Base-by-base conservation (phyloP, 1,284 basidiomycete species). In the Ganoderma resinaceum region DNA sequence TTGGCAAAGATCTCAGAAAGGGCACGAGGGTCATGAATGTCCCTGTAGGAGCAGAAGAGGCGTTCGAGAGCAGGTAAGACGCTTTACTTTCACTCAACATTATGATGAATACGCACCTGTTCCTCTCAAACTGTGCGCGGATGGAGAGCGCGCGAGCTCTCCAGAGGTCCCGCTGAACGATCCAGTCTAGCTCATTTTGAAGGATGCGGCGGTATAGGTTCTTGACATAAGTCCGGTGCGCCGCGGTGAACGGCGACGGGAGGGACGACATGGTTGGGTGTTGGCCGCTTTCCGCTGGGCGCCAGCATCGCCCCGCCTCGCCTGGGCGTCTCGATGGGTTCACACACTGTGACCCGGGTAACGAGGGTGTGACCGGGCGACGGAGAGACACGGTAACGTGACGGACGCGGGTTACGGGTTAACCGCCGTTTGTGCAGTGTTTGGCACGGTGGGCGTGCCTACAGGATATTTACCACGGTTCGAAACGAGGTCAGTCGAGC, bases 51-150 rank as follows among this genome's bases (percentile, higher is more conserved):
- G 7, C 18, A 6, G 7, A 18, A 18, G n/a, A 26, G 23, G 11
- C 12, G 31, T 26, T 6, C 11, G n/a, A 4, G 55, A 5, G 23
- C 26, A 37, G n/a, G 33, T 58, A n/a, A 35, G 33, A 2, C 2
- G 5, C 23, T 31, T 8, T n/a, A 20, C 31, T 37, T 33, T 35
- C n/a, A 35, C 2, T n/a, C n/a, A n/a, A 16, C 8, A 35, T 8
- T 58, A 18, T 12, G 26, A 55, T 29, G 35, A 23, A 65, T 42
- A 80, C 91, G 73, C 79, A 96, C 95, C 94, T 88, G 85, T 98
- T 95, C 73, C 86, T 83, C 83, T 98, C 96, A 80, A 98, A 98
- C 80, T 96, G 91, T 72, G 96, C 95, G 70, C 96, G 85, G 75
- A 98, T 95, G 79, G 91, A 84, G 74, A 96, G 82, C 6, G 96